Evolutionary conservation across 73 alveolate species (phyloP), one percentile per base, ranked within the genome.

Genomic region (Paraurostyla sp.): DNA sequence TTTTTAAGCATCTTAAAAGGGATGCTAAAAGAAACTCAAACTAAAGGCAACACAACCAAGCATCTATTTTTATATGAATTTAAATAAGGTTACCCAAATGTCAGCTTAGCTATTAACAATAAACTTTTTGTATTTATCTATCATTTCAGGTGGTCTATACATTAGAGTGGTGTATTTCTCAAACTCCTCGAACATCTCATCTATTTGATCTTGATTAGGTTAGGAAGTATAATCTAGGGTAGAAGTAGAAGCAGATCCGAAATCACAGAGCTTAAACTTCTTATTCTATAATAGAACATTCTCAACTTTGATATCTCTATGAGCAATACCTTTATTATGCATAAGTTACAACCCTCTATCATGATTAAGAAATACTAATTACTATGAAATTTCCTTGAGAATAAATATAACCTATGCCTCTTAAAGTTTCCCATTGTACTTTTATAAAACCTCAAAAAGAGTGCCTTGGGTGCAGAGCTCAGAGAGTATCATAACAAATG

Each of bases 141-240:
- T 89, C 99, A 97, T 97, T 93, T 97, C 99, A 29, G 99, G 99
- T 35, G 99, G 99, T 38, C 99, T 50, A 80, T 97, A 97, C 99
- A 97, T 97, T 76, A 97, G 80, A 15, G 99, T 97, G 29, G 99
- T 97, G 48, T 92, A 93, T 73, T 96, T 96, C 83, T 97, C 99
- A 83, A 87, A 97, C 35, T 89, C 83, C 78, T 97, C 99, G 57
- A 95, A 91, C 58, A 91, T 81, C 35, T 87, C 94, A 49, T 93
- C 96, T 16, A 95, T 82, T n/a, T 45, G 23, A 73, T 89, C 94
- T 30, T 92, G 88, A 54, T 83, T 87, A 0, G 88, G 56, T 76
- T 89, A 93, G 29, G 49, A 45, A 42, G 85, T 85, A 30, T 76
- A 83, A 58, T 96, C 96, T 7, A 90, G 60, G n/a, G 90, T 87